phyloP scores from a whole-genome alignment of 148 eudicot species.

The Chenopodium formosanum region DNA sequence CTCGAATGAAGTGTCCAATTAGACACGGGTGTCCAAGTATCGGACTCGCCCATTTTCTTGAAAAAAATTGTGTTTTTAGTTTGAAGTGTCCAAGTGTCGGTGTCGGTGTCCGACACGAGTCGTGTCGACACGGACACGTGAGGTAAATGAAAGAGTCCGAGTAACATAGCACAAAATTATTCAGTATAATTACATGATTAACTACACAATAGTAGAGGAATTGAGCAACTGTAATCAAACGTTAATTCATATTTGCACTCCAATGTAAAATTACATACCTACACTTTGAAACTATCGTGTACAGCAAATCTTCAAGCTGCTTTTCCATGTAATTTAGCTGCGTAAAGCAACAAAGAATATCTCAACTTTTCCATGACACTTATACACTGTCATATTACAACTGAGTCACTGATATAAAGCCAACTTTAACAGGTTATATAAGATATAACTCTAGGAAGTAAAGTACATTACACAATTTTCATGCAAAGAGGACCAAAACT shows the following conservation, averaged over 20 bases:
- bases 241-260: background rate
- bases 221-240: background rate
- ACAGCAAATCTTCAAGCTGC: constrained; percentile 71
- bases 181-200: background rate
- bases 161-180: background rate
- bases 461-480: background rate
- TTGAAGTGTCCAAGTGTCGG: too few species aligned
- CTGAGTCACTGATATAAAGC: background rate
- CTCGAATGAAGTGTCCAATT: too few species aligned
- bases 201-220: background rate
- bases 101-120: too few species aligned
- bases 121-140: too few species aligned
- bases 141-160: too few species aligned
- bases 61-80: too few species aligned
- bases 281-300: constrained; percentile 47
- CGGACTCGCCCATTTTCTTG: too few species aligned
- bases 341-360: constrained; percentile 8
- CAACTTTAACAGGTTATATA: background rate
- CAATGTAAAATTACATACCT: constrained; percentile 44
- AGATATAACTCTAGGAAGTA: background rate
- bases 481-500: background rate
- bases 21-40: too few species aligned
- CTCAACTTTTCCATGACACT: constrained; percentile 1
- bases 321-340: constrained; percentile 76
- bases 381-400: background rate